Evolutionary conservation across 2,329 filamentous ascomycete species (phyloP).

Genomic region (Colletotrichum falcatum): DNA sequence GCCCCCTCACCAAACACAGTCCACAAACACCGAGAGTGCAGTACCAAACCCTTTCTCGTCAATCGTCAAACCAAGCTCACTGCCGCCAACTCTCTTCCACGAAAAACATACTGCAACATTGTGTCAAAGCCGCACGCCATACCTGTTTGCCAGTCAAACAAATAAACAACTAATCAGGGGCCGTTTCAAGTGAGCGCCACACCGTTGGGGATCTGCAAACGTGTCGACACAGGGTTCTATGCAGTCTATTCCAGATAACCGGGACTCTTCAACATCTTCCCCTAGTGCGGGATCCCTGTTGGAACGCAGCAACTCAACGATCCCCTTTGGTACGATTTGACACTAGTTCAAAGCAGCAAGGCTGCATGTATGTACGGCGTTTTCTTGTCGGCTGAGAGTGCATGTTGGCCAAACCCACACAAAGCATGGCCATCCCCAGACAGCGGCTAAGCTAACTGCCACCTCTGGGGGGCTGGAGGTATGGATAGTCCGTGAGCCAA

Average conservation of each 20-base stretch:
- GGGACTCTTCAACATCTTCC: conserved; percentile 19
- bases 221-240: not conserved
- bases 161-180: not conserved
- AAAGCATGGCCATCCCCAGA: not conserved
- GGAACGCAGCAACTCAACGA: not conserved
- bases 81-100: not conserved
- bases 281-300: conserved; percentile 17
- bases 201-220: conserved; percentile 16
- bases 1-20: not conserved
- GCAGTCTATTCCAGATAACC: conserved; percentile 6
- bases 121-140: not conserved
- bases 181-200: not conserved
- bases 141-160: not conserved
- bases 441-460: not conserved
- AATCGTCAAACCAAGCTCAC: not conserved
- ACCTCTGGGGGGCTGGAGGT: not conserved
- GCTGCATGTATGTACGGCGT: conserved; percentile 9
- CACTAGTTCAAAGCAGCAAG: conserved; percentile 19
- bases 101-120: not conserved
- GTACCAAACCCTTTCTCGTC: not conserved
- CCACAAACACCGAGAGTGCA: not conserved
- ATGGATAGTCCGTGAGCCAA: not conserved
- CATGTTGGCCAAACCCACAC: not conserved
- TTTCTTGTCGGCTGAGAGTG: not conserved
- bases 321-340: conserved; percentile 14